These are phyloP conservation scores for Plasmodium ovale DNA, from an alignment of 169 alveolate genomes.

Conservation along the genomic window DNA sequence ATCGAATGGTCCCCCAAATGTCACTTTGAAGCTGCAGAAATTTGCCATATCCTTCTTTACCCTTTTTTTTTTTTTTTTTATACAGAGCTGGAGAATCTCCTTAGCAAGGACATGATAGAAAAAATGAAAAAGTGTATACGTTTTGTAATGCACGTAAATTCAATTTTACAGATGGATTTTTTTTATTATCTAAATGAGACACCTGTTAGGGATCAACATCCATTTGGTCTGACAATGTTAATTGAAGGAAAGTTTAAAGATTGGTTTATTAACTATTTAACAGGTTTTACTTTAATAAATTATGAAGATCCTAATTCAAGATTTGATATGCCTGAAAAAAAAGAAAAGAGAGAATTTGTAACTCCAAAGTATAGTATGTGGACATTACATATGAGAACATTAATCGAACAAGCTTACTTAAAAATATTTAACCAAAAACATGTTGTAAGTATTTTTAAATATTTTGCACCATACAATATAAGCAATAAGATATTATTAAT, in stretches of 20 bases:
- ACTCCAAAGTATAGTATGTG: constrained; percentile 46
- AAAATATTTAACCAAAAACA: constrained; percentile 39
- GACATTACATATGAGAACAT: constrained; percentile 19
- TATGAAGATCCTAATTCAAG: constrained; percentile 24
- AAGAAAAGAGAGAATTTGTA: constrained; percentile 7
- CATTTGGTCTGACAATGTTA: constrained; percentile 25
- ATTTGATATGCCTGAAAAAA: constrained; percentile 11
- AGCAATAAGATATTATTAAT: constrained; percentile 46
- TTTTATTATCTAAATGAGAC: constrained; percentile 50
- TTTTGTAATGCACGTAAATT: constrained; percentile 29
- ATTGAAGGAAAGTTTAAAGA: constrained; percentile 28
- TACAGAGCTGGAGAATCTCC: constrained; percentile 34
- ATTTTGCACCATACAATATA: constrained; percentile 34
- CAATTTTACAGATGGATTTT: constrained; percentile 52
- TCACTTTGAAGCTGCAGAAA: too few species aligned
- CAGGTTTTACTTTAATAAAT: constrained; percentile 19
- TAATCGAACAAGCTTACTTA: constrained; percentile 11
- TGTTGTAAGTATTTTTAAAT: constrained; percentile 10
- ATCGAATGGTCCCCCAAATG: too few species aligned
- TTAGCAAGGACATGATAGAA: constrained; percentile 12
- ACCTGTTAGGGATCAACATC: constrained; percentile 13
- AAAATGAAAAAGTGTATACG: constrained; percentile 39
- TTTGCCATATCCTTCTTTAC: not conserved
- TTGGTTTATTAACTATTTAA: constrained; percentile 31
- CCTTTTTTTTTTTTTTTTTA: not conserved